Base-by-base conservation (phyloP, 495 filamentous ascomycete species). In the Xylaria longipes region DNA sequence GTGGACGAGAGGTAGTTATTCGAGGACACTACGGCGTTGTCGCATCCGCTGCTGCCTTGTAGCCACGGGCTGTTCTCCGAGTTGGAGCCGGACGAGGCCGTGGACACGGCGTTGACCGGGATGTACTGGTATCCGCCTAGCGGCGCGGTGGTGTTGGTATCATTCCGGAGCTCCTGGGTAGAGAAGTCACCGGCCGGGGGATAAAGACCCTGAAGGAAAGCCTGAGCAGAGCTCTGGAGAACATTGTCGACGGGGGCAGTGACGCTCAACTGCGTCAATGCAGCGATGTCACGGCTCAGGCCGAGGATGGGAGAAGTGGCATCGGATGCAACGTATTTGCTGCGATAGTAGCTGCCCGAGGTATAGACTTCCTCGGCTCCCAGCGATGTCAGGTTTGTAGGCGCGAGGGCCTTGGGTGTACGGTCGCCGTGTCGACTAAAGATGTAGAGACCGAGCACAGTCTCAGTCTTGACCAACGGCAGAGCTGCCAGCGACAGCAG, bases 171-270 rank as follows among this genome's bases (percentile, higher is more conserved):
- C 57, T 80, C 82, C 60, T 85, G 83, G 29, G 81, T 75, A 25
- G 84, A 80, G 58, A 78, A 79, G 15, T 77, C 29, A 35, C 88
- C 89, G 27, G 88, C 83, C 3, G 94, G 92, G 20, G 93, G 93
- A 76, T 97, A 97, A 11, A 97, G 82, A 11, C 91, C 93, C 81
- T 95, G 92, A 76, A 95, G 84, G 76, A 95, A 97, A 7, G 89
- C 91, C 73, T 90, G 85, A 1, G 91, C 92, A 5, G 91, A 92
- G 25, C 86, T 89, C 78, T 90, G 87, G 54, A 93, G 82, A 22
- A 93, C 90, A 12, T 80, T 83, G 74, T 92, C 89, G 8, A 83
- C 73, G 1, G 91, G 90, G 22, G 87, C 82, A 22, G 89, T 90
- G 12, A 88, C 81, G 58, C 82, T 80, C 73, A 93, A 82, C 78